These are phyloP conservation scores for Suillus subalutaceus DNA, from an alignment of 768 basidiomycete genomes.

Conservation along the genomic window DNA sequence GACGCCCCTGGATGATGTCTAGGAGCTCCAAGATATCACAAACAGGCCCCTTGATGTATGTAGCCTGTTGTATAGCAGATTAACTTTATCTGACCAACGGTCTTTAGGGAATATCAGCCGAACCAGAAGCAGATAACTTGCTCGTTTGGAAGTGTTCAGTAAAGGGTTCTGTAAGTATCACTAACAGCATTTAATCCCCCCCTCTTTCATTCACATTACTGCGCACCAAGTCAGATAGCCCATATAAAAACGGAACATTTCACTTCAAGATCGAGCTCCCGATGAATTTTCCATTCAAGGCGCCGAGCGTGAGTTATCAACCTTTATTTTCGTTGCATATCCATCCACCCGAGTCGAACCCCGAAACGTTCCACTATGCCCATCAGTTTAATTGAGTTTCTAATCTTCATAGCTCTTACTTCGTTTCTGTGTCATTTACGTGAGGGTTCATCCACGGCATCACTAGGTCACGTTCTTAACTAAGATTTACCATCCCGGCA, in stretches of 20 bases:
- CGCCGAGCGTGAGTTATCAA: conserved; percentile 60
- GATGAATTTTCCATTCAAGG: conserved; percentile 84
- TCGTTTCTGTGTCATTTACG: conserved; percentile 19
- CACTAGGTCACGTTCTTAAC: conserved; percentile 78
- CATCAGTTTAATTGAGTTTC: conserved; percentile 9
- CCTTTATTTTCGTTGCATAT: conserved; percentile 7
- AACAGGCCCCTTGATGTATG: conserved; percentile 67
- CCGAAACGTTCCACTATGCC: conserved; percentile 22
- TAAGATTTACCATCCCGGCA: conserved; percentile 89
- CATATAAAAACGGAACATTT: conserved; percentile 84
- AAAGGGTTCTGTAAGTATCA: conserved; percentile 65
- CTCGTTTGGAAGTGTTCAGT: conserved; percentile 79
- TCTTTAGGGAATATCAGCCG: conserved; percentile 61
- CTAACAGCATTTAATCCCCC: neutral
- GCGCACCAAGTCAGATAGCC: conserved; percentile 63
- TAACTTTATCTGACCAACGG: conserved; percentile 12
- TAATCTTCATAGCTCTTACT: conserved; percentile 2
- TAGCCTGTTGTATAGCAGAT: conserved; percentile 18
- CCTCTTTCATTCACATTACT: conserved; percentile 8
- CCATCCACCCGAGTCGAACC: conserved; percentile 14
- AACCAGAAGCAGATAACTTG: conserved; percentile 70
- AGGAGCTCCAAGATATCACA: conserved; percentile 72
- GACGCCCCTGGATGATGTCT: conserved; percentile 14
- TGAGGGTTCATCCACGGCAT: conserved; percentile 16
- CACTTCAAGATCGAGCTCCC: conserved; percentile 76